Conservation (phyloP, 2,329 filamentous ascomycete species). For the Endoconidiophora laricicola region DNA sequence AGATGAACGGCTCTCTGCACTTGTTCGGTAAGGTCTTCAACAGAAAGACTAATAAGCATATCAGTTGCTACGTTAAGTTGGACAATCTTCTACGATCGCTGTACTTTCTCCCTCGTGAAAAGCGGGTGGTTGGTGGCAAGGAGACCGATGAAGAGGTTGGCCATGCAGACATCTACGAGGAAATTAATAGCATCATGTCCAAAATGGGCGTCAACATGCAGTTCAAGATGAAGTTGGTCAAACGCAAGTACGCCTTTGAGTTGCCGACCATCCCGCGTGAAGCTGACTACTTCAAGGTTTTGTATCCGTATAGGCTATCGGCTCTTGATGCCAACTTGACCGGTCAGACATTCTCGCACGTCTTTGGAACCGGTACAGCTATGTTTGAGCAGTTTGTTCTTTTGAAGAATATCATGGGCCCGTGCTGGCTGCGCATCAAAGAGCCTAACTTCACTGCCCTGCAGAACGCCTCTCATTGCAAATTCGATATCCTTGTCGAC, state of each 20-base stretch:
- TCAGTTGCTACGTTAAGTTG: slow-evolving; percentile 89
- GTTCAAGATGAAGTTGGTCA: slow-evolving; percentile 84
- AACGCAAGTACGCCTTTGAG: slow-evolving; percentile 91
- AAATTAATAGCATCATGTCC: slow-evolving; percentile 79
- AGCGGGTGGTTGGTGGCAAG: slow-evolving; percentile 36
- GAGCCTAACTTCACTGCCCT: slow-evolving; percentile 68
- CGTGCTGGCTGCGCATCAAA: slow-evolving; percentile 88
- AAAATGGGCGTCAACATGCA: slow-evolving; percentile 65
- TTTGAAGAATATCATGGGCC: slow-evolving; percentile 98
- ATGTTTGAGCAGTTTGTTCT: slow-evolving; percentile 97
- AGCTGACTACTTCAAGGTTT: slow-evolving; percentile 80
- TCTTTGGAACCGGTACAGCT: slow-evolving; percentile 85
- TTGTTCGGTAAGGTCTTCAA: slow-evolving; percentile 93
- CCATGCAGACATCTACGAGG: slow-evolving; percentile 78
- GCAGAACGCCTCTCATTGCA: slow-evolving; percentile 92
- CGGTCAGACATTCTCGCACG: slow-evolving; percentile 82
- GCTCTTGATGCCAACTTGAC: slow-evolving; percentile 47
- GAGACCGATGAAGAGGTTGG: slow-evolving; percentile 63
- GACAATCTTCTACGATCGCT: slow-evolving; percentile 89
- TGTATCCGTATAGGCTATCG: slow-evolving; percentile 74
- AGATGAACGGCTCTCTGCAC: slow-evolving; percentile 79
- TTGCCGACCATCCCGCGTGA: slow-evolving; percentile 74
- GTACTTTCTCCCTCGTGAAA: slow-evolving; percentile 74
- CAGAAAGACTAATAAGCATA: slow-evolving; percentile 60
- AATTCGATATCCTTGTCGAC: slow-evolving; percentile 70